These are phyloP conservation scores for Pyricularia grisea DNA, from an alignment of 2,329 filamentous ascomycete genomes.

Conservation along the genomic window DNA sequence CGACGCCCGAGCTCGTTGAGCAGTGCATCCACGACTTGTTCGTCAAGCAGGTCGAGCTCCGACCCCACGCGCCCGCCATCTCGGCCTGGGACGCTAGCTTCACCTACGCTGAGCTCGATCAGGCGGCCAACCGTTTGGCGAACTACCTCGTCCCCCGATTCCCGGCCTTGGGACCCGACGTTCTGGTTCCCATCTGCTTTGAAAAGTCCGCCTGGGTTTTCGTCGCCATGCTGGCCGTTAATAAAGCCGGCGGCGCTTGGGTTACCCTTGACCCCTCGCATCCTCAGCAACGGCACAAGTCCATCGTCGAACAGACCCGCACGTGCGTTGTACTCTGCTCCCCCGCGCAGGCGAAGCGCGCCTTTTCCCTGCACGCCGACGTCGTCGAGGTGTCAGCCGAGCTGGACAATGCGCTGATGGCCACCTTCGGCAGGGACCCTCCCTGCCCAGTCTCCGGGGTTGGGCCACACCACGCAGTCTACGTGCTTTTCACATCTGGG, in stretches of 20 bases:
- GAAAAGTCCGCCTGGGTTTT: conserved; percentile 15
- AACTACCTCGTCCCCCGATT: conserved; percentile 20
- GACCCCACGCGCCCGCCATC: conserved; percentile 24
- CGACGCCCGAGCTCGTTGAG: conserved; percentile 6
- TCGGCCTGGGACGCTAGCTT: conserved; percentile 39
- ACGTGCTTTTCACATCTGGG: conserved; percentile 24
- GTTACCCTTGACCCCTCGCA: conserved; percentile 14
- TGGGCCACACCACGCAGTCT: conserved; percentile 7
- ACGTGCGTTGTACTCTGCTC: conserved; percentile 10
- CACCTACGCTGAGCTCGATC: conserved; percentile 34
- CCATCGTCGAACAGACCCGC: conserved; percentile 12
- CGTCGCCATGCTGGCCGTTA: conserved; percentile 12
- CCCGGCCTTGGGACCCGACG: conserved; percentile 26
- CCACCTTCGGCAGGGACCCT: neutral
- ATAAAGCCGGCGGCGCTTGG: conserved; percentile 15
- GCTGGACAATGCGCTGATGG: neutral
- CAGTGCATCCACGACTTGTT: neutral
- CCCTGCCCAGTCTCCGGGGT: neutral
- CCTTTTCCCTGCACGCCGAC: conserved; percentile 8
- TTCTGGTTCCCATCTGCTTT: conserved; percentile 26
- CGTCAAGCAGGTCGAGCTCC: conserved; percentile 3
- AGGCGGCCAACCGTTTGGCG: conserved; percentile 30
- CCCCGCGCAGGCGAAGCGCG: conserved; percentile 8
- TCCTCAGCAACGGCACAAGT: conserved; percentile 9
- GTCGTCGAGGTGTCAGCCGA: conserved; percentile 11